A percentile compares a stretch with the other conserved stretches of the same genome.
phyloP scores from a whole-genome alignment of 2,329 filamentous ascomycete genomes.

The Ophiostoma triangulosporum region DNA sequence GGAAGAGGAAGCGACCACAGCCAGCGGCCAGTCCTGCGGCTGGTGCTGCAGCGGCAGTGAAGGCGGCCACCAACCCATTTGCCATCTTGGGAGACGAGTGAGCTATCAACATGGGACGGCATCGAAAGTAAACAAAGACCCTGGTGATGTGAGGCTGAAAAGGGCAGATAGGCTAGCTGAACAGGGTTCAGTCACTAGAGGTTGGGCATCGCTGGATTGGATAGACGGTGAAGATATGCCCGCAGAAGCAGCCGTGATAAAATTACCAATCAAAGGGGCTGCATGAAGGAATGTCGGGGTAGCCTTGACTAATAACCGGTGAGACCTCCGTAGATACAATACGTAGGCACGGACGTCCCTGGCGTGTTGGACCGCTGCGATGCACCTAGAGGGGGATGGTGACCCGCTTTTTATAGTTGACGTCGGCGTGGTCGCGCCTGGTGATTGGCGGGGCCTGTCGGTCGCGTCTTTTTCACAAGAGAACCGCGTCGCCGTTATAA shows the following conservation, averaged over 20 bases:
- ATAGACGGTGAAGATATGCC: not conserved
- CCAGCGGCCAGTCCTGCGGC: not conserved
- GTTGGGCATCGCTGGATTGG: not conserved
- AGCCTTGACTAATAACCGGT: not conserved
- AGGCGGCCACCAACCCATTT: conserved; percentile 9
- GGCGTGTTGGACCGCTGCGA: not conserved
- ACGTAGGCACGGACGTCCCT: not conserved
- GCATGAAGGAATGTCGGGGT: not conserved
- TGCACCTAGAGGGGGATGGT: not conserved
- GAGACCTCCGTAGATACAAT: not conserved
- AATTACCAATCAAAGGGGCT: not conserved
- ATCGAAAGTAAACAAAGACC: not conserved
- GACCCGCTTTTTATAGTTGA: conserved; percentile 4
- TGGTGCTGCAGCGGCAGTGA: not conserved
- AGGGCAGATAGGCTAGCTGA: not conserved
- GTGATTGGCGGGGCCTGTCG: not conserved
- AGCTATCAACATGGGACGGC: not conserved
- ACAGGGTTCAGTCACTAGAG: not conserved
- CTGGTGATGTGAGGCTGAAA: not conserved
- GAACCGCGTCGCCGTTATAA: not conserved
- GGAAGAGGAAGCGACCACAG: conserved; percentile 7
- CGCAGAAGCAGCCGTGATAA: not conserved
- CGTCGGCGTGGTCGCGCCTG: not conserved
- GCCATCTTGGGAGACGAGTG: conserved; percentile 3
- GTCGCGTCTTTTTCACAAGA: conserved; percentile 2